Conservation (phyloP, 345 rosid species). For the Linum lewisii region DNA sequence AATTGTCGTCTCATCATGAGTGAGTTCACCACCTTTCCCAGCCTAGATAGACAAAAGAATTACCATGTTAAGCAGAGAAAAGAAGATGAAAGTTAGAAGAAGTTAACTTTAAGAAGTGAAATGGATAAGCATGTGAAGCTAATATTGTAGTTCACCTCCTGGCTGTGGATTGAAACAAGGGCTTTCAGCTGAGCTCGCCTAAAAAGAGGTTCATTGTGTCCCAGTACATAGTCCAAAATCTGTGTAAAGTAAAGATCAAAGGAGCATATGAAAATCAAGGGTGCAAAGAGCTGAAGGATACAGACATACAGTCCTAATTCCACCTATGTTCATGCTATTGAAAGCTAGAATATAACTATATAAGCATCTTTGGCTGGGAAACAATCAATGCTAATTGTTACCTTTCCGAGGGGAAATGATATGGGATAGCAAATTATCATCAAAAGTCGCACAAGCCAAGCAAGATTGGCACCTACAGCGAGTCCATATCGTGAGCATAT, state of each 20-base stretch:
- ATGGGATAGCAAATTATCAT: conserved; percentile 82
- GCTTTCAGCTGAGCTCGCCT: conserved; percentile 95
- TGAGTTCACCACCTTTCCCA: conserved; percentile 96
- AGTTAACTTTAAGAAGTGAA: conserved; percentile 5
- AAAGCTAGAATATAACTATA: background rate
- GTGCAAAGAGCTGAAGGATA: background rate
- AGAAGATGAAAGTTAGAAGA: background rate
- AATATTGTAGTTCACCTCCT: conserved; percentile 45
- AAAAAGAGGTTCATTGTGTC: conserved; percentile 81
- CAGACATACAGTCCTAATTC: background rate
- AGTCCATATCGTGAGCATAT: conserved; percentile 90
- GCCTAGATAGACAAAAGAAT: conserved; percentile 50
- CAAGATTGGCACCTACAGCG: conserved; percentile 84
- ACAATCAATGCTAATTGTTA: conserved; percentile 10
- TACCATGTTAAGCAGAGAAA: conserved; percentile 19
- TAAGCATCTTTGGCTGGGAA: no score
- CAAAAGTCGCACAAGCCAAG: conserved; percentile 72
- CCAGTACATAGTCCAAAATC: conserved; percentile 82
- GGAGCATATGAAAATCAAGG: conserved; percentile 10
- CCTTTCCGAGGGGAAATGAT: conserved; percentile 91
- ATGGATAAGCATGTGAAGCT: conserved; percentile 1
- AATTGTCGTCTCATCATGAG: conserved; percentile 92
- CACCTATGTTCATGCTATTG: background rate
- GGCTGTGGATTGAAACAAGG: conserved; percentile 83
- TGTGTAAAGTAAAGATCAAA: conserved; percentile 15